phyloP scores from a whole-genome alignment of 202 grass and related monocot species.

The Carex arenaria region DNA sequence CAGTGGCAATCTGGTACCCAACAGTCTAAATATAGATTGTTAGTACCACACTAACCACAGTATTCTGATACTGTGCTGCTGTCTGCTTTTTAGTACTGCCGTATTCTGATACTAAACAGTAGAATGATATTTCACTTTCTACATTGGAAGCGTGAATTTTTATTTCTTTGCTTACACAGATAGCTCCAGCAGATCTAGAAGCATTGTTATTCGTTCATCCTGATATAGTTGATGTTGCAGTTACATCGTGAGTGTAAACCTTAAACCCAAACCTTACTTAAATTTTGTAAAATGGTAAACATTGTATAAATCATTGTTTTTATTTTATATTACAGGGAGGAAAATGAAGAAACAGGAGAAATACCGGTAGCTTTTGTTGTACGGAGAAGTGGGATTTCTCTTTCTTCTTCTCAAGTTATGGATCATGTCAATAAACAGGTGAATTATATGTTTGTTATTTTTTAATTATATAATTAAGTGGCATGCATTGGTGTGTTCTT shows the following conservation, averaged over 20 bases:
- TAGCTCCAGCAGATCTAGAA: conserved; percentile 87
- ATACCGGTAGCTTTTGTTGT: conserved; percentile 88
- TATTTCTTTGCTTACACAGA: conserved; percentile 37
- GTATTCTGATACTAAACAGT: neutral
- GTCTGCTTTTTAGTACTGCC: neutral
- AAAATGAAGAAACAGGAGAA: conserved; percentile 83
- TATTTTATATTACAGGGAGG: conserved; percentile 36
- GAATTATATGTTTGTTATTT: neutral
- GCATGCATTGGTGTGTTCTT: neutral
- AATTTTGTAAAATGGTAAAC: neutral
- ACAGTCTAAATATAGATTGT: neutral
- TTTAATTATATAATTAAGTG: neutral
- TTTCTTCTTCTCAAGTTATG: conserved; percentile 65
- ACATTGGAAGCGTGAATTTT: neutral
- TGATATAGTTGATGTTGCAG: conserved; percentile 72
- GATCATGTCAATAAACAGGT: conserved; percentile 86
- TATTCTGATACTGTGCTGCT: neutral
- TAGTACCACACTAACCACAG: neutral
- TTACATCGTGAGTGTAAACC: conserved; percentile 59
- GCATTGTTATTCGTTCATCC: conserved; percentile 58
- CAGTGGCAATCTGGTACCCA: neutral
- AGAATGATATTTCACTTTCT: neutral
- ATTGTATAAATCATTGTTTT: conserved; percentile 1
- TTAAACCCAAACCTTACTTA: neutral
- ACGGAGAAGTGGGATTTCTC: conserved; percentile 49